These are phyloP conservation scores for Anthoceros angustus DNA, from an alignment of 225 moss, liverwort and hornwort species.

Conservation along the genomic window DNA sequence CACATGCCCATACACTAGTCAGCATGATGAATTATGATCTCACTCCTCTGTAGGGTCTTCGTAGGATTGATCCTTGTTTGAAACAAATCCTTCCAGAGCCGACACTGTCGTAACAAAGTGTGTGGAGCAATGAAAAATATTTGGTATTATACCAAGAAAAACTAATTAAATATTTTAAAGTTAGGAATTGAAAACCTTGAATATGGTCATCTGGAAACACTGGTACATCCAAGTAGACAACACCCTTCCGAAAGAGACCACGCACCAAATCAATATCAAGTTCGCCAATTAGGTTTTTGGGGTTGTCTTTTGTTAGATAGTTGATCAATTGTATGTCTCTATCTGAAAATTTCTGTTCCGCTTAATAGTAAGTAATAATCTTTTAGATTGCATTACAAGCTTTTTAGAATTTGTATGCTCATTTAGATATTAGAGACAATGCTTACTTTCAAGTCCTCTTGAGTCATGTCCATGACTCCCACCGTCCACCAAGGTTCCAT, in stretches of 20 bases:
- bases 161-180: not conserved
- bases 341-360: constrained; percentile 58
- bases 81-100: constrained; percentile 92
- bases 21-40: constrained; percentile 15
- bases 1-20: no score
- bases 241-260: constrained; percentile 68
- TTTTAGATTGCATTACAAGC: not conserved
- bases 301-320: constrained; percentile 74
- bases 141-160: not conserved
- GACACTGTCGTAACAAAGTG: constrained; percentile 47
- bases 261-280: constrained; percentile 72
- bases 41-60: constrained; percentile 99
- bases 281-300: constrained; percentile 72
- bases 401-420: not conserved
- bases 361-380: not conserved
- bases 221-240: constrained; percentile 85
- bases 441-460: constrained; percentile 87
- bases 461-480: constrained; percentile 72
- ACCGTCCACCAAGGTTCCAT: constrained; percentile 99
- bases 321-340: constrained; percentile 70
- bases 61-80: constrained; percentile 87
- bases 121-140: not conserved
- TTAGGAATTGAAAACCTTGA: constrained; percentile 44
- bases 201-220: constrained; percentile 97
- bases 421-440: not conserved